phyloP scores from a whole-genome alignment of 345 rosid genomes.

The Salix koriyanagi region DNA sequence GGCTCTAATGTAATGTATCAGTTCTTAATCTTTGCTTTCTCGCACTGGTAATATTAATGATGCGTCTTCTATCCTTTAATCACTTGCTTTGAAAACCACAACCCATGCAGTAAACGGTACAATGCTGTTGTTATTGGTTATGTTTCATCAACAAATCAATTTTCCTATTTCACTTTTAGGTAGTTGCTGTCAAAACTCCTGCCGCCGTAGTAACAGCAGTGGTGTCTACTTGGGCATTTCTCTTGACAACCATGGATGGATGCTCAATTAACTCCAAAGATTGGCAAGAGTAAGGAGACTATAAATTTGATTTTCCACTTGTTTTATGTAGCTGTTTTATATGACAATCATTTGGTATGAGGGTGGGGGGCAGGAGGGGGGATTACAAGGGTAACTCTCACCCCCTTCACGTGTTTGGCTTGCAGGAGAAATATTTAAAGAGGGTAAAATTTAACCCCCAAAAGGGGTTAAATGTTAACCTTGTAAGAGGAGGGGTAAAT shows the following conservation, averaged over 20 bases:
- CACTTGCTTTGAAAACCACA: not conserved
- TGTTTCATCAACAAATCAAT: not conserved
- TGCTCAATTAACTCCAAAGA: constrained; percentile 56
- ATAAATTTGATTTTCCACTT: constrained; percentile 2
- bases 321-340: not conserved
- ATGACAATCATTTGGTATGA: not conserved
- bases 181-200: constrained; percentile 58
- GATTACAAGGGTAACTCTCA: too few species aligned
- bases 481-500: too few species aligned
- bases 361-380: too few species aligned
- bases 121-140: not conserved
- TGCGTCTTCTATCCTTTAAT: not conserved
- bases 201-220: constrained; percentile 54
- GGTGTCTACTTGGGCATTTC: constrained; percentile 93
- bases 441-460: too few species aligned
- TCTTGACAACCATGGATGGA: constrained; percentile 60
- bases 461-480: too few species aligned
- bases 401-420: too few species aligned
- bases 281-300: constrained; percentile 69
- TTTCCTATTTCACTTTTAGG: constrained; percentile 34
- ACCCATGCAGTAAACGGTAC: not conserved
- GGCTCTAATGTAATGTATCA: constrained; percentile 67
- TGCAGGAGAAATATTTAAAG: too few species aligned
- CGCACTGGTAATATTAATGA: not conserved
- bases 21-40: not conserved